Conservation (phyloP, 1,284 basidiomycete species). For the Puccinia triticina region DNA sequence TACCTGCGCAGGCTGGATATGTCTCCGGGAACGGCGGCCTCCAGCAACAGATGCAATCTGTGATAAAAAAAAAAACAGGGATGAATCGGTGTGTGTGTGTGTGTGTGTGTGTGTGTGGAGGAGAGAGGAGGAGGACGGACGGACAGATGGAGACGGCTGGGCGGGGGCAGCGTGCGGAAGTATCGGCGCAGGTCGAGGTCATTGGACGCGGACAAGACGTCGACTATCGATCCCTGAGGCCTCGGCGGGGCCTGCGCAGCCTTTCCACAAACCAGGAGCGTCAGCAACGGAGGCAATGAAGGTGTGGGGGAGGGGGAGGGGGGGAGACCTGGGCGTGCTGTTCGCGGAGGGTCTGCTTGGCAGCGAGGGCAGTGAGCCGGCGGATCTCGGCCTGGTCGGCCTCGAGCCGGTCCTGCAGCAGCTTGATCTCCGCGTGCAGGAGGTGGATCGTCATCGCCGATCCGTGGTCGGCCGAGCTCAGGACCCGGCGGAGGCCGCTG, state of each 20-base stretch:
- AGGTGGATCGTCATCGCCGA: constrained; percentile 47
- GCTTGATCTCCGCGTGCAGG: constrained; percentile 46
- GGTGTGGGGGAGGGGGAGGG: not conserved
- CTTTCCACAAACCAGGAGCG: too few relatives aligned
- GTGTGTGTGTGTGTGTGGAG: not conserved
- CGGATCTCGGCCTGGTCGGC: constrained; percentile 1
- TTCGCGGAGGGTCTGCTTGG: not conserved
- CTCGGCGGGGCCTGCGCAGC: not conserved
- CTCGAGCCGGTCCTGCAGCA: not conserved
- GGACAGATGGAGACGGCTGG: constrained; percentile 37
- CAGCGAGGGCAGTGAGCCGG: not conserved
- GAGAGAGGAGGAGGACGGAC: not conserved
- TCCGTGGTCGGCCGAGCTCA: constrained; percentile 33
- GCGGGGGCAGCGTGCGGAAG: constrained; percentile 21
- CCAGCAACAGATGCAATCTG: constrained; percentile 41
- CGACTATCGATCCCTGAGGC: constrained; percentile 14
- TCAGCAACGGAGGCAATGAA: too few relatives aligned
- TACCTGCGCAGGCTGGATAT: constrained; percentile 25
- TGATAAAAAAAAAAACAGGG: not conserved
- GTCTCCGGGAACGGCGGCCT: constrained; percentile 42
- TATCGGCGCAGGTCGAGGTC: constrained; percentile 18
- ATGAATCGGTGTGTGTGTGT: not conserved
- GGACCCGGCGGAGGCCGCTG: constrained; percentile 1
- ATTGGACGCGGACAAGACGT: constrained; percentile 5
- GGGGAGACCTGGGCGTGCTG: not conserved